Evolutionary conservation across 345 rosid genomes (phyloP), one percentile per base, ranked within the genome.

Genomic region (Hibiscus tridactylites): DNA sequence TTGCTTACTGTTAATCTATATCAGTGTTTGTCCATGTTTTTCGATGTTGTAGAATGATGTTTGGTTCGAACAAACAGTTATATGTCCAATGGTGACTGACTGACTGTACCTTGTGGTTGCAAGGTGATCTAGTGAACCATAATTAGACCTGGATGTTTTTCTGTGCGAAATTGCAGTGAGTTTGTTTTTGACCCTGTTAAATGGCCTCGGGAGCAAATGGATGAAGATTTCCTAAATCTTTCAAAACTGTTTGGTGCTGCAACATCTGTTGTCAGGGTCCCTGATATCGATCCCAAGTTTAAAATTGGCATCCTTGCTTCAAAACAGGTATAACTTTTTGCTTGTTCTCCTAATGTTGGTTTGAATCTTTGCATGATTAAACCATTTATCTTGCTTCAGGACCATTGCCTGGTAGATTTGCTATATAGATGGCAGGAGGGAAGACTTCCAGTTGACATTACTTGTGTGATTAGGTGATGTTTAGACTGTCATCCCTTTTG

Each of bases 341-440:
- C 44, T 16, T 71, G 21, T 49, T 16, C 65, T 29, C 16, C 57
- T 21, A 11, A 11, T 29, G 28, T 62, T 67, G 13, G 61, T 74
- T 60, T 11, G 9, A 11, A 3, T 29, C 19, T 17, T 65, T 17
- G 29, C 3, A 4, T 13, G 29, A 70, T 67, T 3, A 71, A 62
- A 24, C 39, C 52, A 13, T 57, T 63, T 75, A 39, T 76, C 49
- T 74, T 64, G 65, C 44, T 79, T 68, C 81, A 95, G 99, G 97
- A 86, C 61, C 99, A 95, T 75, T 95, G 97, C 85, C 82, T 95
- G 42, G 85, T 84, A 75, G 97, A 95, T 82, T 84, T 90, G 81
- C 85, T 92, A 49, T 90, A 95, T 65, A 79, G 81, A 71, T 92
- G 97, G 99, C 99, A 92, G 77, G 96, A 90, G 37, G 96, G 96